phyloP scores from a whole-genome alignment of 1,139 yeast genomes.

The Yamadazyma songkhlaensis region DNA sequence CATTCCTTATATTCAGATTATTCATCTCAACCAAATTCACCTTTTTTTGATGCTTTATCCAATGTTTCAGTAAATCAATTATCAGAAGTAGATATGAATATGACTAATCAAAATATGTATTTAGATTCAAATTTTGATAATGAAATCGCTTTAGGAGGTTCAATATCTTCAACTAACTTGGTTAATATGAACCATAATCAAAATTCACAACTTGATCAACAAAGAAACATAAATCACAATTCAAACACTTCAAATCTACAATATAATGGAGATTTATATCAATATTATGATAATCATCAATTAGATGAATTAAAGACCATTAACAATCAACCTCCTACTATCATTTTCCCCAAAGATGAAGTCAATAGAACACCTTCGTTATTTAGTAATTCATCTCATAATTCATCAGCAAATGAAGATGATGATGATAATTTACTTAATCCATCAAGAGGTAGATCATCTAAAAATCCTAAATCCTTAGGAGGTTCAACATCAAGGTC shows the following conservation, averaged over 20 bases:
- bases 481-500: constrained; percentile 14
- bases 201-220: constrained; percentile 3
- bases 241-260: not conserved
- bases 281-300: constrained; percentile 16
- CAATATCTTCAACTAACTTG: constrained; percentile 38
- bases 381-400: constrained; percentile 32
- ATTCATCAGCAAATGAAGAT: constrained; percentile 10
- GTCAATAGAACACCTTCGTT: constrained; percentile 40
- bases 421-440: constrained; percentile 17
- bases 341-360: constrained; percentile 11
- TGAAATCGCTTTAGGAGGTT: constrained; percentile 42
- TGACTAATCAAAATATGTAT: constrained; percentile 6
- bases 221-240: not conserved
- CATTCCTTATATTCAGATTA: constrained; percentile 48
- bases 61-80: constrained; percentile 8
- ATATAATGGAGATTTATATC: not conserved
- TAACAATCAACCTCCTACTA: constrained; percentile 31
- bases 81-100: constrained; percentile 5
- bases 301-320: constrained; percentile 16
- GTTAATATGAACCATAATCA: constrained; percentile 6
- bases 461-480: constrained; percentile 4
- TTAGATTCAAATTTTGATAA: constrained; percentile 23
- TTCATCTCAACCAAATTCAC: constrained; percentile 39
- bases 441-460: constrained; percentile 32
- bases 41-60: constrained; percentile 39